phyloP scores from a whole-genome alignment of 352 stramenopile genomes.

The Phytopythium litorale region DNA sequence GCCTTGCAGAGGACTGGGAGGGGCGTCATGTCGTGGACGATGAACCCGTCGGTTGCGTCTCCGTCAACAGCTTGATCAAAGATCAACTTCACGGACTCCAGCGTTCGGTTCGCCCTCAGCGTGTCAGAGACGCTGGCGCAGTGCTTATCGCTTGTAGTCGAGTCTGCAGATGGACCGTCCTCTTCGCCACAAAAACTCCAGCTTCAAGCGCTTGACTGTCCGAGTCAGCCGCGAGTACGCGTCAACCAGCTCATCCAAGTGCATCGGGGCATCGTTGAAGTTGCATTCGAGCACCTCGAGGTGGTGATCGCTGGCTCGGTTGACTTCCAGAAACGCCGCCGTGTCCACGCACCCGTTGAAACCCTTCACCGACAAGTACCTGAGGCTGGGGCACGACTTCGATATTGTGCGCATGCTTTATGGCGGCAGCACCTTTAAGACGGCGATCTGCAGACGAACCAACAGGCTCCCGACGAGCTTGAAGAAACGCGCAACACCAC shows the following conservation, averaged over 20 bases:
- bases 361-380: neutral
- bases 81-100: neutral
- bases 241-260: neutral
- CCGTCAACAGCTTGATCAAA: neutral
- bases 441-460: neutral
- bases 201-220: neutral
- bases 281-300: neutral
- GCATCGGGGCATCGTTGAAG: neutral
- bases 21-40: neutral
- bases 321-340: neutral
- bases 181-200: neutral
- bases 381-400: neutral
- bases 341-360: neutral
- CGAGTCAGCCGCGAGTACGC: neutral
- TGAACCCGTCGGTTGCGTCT: neutral
- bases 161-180: neutral
- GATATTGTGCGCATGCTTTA: neutral
- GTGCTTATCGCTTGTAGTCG: neutral
- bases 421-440: neutral
- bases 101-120: neutral
- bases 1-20: neutral
- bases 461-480: neutral
- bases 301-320: neutral
- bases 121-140: neutral
- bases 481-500: neutral